phyloP scores from a whole-genome alignment of 2,329 filamentous ascomycete genomes.

The Leptographium procerum region DNA sequence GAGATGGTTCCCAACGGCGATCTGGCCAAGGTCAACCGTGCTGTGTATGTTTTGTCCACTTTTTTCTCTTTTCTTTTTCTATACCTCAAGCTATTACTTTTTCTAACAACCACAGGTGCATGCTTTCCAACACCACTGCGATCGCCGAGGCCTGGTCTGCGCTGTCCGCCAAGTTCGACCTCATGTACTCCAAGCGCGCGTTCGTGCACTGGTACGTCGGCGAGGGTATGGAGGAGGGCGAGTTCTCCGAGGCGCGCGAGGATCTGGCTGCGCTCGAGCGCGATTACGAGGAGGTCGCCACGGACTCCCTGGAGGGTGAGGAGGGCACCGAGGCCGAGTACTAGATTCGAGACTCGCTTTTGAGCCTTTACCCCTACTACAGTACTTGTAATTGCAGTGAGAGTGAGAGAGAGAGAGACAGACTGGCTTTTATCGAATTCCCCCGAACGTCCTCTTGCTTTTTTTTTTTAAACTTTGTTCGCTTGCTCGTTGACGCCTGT shows the following conservation, averaged over 20 bases:
- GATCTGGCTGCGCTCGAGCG: conserved; percentile 95
- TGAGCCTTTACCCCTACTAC: background rate
- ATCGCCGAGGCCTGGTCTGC: conserved; percentile 98
- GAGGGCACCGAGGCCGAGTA: conserved; percentile 84
- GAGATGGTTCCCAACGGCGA: conserved; percentile 57
- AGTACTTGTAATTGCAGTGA: conserved; percentile 2
- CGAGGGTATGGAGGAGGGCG: conserved; percentile 99
- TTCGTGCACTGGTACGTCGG: conserved; percentile 99
- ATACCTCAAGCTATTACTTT: background rate
- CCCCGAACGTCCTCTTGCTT: background rate
- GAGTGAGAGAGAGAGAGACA: conserved; percentile 1
- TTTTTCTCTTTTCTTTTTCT: background rate
- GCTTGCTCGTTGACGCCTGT: background rate
- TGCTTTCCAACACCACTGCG: conserved; percentile 97
- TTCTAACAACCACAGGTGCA: conserved; percentile 53
- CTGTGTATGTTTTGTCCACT: conserved; percentile 54
- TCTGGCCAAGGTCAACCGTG: conserved; percentile 93
- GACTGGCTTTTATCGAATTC: conserved; percentile 1
- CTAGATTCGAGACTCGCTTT: conserved; percentile 36
- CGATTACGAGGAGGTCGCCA: conserved; percentile 97
- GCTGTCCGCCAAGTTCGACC: conserved; percentile 95
- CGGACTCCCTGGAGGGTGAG: conserved; percentile 82
- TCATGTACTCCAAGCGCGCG: conserved; percentile 99
- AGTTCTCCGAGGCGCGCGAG: conserved; percentile 98
- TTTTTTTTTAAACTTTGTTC: background rate